Evolutionary conservation across 1,284 basidiomycete genomes (phyloP), one percentile per base, ranked within the genome.

Genomic region (Ceratobasidium sp.): DNA sequence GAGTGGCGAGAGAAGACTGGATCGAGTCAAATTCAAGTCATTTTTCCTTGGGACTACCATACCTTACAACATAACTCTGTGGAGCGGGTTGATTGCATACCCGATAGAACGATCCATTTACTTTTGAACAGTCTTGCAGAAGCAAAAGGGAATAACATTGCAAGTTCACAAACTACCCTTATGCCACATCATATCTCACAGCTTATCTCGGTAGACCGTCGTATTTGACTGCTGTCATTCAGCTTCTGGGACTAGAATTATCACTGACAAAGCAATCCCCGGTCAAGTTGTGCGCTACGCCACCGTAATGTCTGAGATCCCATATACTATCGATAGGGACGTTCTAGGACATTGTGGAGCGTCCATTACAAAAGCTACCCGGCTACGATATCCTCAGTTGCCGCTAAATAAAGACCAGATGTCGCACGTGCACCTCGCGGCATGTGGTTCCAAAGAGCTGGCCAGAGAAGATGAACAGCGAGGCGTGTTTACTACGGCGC

Each of bases 401-500:
- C 61, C 61, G 13, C 44, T 63, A 5, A 47, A 44, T 18, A 49
- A 43, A 3, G 26, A 63, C 21, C 54, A 57, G 54, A 28, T 21
- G 9, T 57, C 54, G 11, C 58, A 69, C 47, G 44, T 69, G 9
- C 54, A 44, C 16, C 41, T 69, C 2, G 66, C 66, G 14, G 66
- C 66, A 14, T 69, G 66, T 46, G 66, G 66, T 16, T 69, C 66
- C 1, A 21, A 26, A 3, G 66, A 69, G n/a, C 41, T 28, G 32
- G 66, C 66, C 1, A 57, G 66, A 54, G 66, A 69, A 43, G 35
- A 55, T 16, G 49, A 47, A 9, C 41, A 44, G 5, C 38, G 88
- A 16, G 90, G 89, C 0, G 83, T 81, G 74, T 87, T 91, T 77
- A 91, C 89, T 2, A 81, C 80, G 50, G 82, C 83, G 13, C 82